A percentile compares a stretch with the other conserved stretches of the same genome.
Conservation (phyloP, 495 filamentous ascomycete genomes). For the Daldinia childiae region DNA sequence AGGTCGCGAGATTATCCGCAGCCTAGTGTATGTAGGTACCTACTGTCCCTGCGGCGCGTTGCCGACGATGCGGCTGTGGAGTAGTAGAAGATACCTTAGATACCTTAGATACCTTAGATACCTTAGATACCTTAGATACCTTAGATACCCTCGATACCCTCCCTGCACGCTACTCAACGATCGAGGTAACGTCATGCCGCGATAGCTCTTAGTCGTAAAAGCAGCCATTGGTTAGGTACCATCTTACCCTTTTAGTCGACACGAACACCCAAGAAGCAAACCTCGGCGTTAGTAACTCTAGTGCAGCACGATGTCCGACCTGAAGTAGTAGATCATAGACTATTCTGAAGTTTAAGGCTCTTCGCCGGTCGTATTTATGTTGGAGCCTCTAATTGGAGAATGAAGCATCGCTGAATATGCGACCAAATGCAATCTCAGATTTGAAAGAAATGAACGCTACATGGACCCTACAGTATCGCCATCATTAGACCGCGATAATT, state of each 20-base stretch:
- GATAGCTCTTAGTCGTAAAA: constrained; percentile 23
- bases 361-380: neutral
- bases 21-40: no score
- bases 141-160: no score
- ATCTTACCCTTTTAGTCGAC: constrained; percentile 15
- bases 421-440: constrained; percentile 22
- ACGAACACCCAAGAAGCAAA: constrained; percentile 18
- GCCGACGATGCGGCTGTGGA: constrained; percentile 43
- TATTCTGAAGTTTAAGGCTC: neutral
- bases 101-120: no score
- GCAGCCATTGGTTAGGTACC: constrained; percentile 33
- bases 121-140: no score
- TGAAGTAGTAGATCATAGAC: constrained; percentile 23
- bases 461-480: constrained; percentile 5
- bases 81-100: constrained; percentile 1
- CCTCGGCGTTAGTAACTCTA: constrained; percentile 30
- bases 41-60: constrained; percentile 21
- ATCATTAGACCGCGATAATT: constrained; percentile 14
- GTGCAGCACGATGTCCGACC: constrained; percentile 23
- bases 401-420: constrained; percentile 18
- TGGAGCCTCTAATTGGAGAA: constrained; percentile 22
- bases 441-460: constrained; percentile 23
- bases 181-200: constrained; percentile 43
- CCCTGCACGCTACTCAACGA: constrained; percentile 7
- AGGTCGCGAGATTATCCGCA: constrained; percentile 28